Evolutionary conservation across 371 early-diverging fungal genomes (phyloP), one percentile per base, ranked within the genome.

Genomic region (Paraphysoderma sedebokerense): DNA sequence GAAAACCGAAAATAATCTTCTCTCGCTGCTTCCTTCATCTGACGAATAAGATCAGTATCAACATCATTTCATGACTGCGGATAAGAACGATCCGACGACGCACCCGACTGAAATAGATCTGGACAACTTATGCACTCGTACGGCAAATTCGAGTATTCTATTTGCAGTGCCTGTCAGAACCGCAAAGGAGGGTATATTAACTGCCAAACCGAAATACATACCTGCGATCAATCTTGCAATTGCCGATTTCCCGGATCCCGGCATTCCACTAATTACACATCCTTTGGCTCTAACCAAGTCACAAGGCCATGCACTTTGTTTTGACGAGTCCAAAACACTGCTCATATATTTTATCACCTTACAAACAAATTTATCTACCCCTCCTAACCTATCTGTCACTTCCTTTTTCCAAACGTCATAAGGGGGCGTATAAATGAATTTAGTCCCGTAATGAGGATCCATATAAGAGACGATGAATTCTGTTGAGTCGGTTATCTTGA

Each of bases 61-160:
- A 30, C 30, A 8, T 27, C 30, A 22, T 34, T 12, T 4, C 44
- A 29, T 13, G 35, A 46, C 1, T 40, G 37, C 46, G 31, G 33
- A 22, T 9, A 24, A 17, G 20, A 12, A 33, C 3, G 17, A 22
- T 26, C 6, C 17, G 17, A 41, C 19, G 41, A 38, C 26, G 34
- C 63, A 76, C 81, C 74, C 50, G 71, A 59, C 51, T 68, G 66
- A 48, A 82, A 85, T 7, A 85, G 57, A 51, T 85, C 81, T 11
- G 84, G 72, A 39, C 79, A 73, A 49, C 76, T 77, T 31, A 84
- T 48, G 22, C 72, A 32, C 15, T 60, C 59, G 46, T 66, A 79
- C 7, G 74, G 72, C 19, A 79, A 45, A 12, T 63, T 66, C 4
- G 77, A 71, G 44, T 54, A 45, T 36, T 62, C 65, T 52, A 51